Conservation (phyloP, 805 yeast genomes). For the Naumovozyma dairenensis region DNA sequence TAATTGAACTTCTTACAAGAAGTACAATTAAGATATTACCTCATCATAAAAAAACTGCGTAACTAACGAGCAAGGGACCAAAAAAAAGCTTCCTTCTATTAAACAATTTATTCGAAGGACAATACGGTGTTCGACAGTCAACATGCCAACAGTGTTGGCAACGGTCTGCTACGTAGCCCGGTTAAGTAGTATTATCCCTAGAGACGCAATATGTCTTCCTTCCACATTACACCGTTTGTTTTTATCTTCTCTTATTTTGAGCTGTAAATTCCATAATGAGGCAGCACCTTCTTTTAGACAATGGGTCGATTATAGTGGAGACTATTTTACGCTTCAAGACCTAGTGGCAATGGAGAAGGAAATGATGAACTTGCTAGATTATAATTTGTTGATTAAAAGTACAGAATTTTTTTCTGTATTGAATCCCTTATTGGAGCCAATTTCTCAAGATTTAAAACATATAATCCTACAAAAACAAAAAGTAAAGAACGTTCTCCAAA, state of each 20-base stretch:
- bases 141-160: slow-evolving; percentile 67
- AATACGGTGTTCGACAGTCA: slow-evolving; percentile 69
- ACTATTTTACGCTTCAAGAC: slow-evolving; percentile 56
- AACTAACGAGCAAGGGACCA: slow-evolving; percentile 6
- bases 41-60: no score
- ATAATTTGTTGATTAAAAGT: slow-evolving; percentile 61
- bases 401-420: slow-evolving; percentile 60
- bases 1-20: slow-evolving; percentile 61
- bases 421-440: slow-evolving; percentile 64
- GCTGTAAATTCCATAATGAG: slow-evolving; percentile 69
- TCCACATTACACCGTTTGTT: slow-evolving; percentile 74
- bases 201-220: slow-evolving; percentile 65
- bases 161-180: slow-evolving; percentile 60
- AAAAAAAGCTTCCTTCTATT: slow-evolving; percentile 43
- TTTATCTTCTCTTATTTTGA: slow-evolving; percentile 61
- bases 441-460: slow-evolving; percentile 54
- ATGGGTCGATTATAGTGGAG: slow-evolving; percentile 75
- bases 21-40: slow-evolving; percentile 60
- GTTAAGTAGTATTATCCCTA: slow-evolving; percentile 51
- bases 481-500: no score
- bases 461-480: no score
- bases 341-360: slow-evolving; percentile 77
- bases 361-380: slow-evolving; percentile 53
- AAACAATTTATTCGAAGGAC: slow-evolving; percentile 64
- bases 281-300: slow-evolving; percentile 68